These are phyloP conservation scores for Mortierella sp. DNA, from an alignment of 371 early-diverging fungal genomes.

Conservation along the genomic window DNA sequence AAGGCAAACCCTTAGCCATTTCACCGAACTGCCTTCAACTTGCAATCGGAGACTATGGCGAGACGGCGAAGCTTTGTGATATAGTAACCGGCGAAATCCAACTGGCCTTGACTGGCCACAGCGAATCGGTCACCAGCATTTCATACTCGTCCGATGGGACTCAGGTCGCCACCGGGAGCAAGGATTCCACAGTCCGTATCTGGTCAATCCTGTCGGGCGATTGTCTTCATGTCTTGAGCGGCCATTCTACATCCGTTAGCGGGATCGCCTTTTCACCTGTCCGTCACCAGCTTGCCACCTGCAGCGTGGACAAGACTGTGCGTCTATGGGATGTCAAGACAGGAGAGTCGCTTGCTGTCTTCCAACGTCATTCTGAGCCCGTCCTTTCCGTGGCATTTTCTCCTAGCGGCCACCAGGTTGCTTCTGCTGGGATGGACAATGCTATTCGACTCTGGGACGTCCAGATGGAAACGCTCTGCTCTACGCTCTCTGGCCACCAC, in stretches of 20 bases:
- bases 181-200: not conserved
- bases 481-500: not conserved
- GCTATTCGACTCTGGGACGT: not conserved
- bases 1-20: not conserved
- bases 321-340: too few relatives aligned
- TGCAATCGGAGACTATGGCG: not conserved
- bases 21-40: not conserved
- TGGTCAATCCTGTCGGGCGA: not conserved
- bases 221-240: not conserved
- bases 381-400: too few relatives aligned
- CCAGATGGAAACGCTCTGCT: not conserved
- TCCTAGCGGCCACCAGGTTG: too few relatives aligned
- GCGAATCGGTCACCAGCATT: not conserved
- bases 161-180: too few relatives aligned
- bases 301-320: too few relatives aligned
- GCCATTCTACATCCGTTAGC: not conserved
- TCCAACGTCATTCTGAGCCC: too few relatives aligned
- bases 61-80: not conserved
- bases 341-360: too few relatives aligned
- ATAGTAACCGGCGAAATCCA: not conserved
- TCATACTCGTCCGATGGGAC: not conserved
- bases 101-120: not conserved
- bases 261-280: slow-evolving; percentile 10
- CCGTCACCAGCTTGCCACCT: not conserved
- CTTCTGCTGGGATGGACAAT: not conserved